phyloP scores from a whole-genome alignment of 2,329 filamentous ascomycete species.

The Aspergillus novofumigatus region DNA sequence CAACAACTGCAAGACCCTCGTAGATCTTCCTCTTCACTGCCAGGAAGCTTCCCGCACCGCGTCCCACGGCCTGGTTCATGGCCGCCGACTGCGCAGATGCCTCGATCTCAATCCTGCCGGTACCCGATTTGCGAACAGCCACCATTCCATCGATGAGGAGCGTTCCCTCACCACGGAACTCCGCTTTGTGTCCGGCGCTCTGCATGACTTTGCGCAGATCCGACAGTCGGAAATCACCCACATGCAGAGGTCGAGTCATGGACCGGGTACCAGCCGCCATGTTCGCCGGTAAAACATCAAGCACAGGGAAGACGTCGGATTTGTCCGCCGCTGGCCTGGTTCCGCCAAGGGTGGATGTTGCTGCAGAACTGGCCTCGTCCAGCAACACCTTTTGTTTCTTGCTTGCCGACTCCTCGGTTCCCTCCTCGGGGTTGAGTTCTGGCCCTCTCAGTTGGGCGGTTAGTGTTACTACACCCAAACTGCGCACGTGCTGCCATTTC shows the following conservation, averaged over 20 bases:
- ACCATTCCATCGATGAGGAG: slow-evolving; percentile 84
- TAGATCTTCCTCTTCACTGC: slow-evolving; percentile 90
- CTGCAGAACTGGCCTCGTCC: slow-evolving; percentile 38
- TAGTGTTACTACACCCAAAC: slow-evolving; percentile 86
- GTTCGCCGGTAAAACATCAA: slow-evolving; percentile 56
- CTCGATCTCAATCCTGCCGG: slow-evolving; percentile 85
- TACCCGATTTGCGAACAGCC: slow-evolving; percentile 80
- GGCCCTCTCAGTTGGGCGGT: slow-evolving; percentile 65
- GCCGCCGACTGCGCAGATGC: slow-evolving; percentile 58
- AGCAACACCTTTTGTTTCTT: slow-evolving; percentile 52
- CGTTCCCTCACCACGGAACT: slow-evolving; percentile 90
- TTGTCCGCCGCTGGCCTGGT: slow-evolving; percentile 25
- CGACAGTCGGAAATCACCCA: slow-evolving; percentile 85
- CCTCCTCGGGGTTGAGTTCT: slow-evolving; percentile 32
- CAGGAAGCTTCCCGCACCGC: slow-evolving; percentile 67
- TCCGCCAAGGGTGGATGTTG: slow-evolving; percentile 17
- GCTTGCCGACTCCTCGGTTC: slow-evolving; percentile 37
- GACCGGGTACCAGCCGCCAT: slow-evolving; percentile 70
- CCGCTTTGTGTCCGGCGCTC: slow-evolving; percentile 74
- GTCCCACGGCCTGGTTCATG: slow-evolving; percentile 40
- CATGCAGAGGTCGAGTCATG: slow-evolving; percentile 82
- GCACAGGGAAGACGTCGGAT: slow-evolving; percentile 43
- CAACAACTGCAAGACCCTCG: slow-evolving; percentile 86
- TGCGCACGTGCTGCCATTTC: slow-evolving; percentile 91
- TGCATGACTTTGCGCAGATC: slow-evolving; percentile 84